phyloP scores from a whole-genome alignment of 805 yeast genomes.

The Wickerhamomyces silvicola region DNA sequence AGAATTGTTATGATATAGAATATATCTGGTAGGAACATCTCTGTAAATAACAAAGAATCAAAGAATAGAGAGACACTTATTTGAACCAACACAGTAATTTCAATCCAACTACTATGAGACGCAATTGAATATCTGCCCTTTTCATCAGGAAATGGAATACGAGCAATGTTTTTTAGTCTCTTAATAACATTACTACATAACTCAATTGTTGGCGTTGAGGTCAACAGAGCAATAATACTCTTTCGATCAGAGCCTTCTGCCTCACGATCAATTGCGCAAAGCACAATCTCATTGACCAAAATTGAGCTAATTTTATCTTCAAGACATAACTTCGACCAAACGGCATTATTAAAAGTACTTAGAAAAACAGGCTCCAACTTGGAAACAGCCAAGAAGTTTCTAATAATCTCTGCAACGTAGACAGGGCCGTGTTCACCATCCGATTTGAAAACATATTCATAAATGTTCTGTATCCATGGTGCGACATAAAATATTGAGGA shows the following conservation, averaged over 20 bases:
- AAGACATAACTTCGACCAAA: conserved; percentile 62
- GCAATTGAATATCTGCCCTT: conserved; percentile 38
- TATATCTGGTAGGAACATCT: conserved; percentile 64
- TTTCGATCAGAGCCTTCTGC: conserved; percentile 71
- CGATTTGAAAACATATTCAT: conserved; percentile 45
- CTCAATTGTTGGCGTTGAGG: conserved; percentile 63
- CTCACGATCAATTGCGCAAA: conserved; percentile 68
- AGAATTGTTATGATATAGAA: conserved; percentile 59
- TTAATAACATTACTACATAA: conserved; percentile 59
- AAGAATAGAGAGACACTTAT: conserved; percentile 62
- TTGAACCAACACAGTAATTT: conserved; percentile 59
- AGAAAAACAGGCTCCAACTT: conserved; percentile 41
- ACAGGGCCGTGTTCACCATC: conserved; percentile 56
- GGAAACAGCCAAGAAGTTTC: conserved; percentile 56
- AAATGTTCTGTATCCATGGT: conserved; percentile 72
- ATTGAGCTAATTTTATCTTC: conserved; percentile 53
- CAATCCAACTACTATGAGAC: conserved; percentile 59
- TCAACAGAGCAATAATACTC: conserved; percentile 53
- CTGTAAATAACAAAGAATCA: conserved; percentile 56
- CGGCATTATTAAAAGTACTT: conserved; percentile 46
- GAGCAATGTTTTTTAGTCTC: conserved; percentile 49
- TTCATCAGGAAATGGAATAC: conserved; percentile 38
- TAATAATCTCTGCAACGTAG: conserved; percentile 50
- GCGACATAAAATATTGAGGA: conserved; percentile 39
- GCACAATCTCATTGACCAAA: conserved; percentile 67